These are phyloP conservation scores for Lentinula raphanica DNA, from an alignment of 768 basidiomycete species.

Conservation along the genomic window DNA sequence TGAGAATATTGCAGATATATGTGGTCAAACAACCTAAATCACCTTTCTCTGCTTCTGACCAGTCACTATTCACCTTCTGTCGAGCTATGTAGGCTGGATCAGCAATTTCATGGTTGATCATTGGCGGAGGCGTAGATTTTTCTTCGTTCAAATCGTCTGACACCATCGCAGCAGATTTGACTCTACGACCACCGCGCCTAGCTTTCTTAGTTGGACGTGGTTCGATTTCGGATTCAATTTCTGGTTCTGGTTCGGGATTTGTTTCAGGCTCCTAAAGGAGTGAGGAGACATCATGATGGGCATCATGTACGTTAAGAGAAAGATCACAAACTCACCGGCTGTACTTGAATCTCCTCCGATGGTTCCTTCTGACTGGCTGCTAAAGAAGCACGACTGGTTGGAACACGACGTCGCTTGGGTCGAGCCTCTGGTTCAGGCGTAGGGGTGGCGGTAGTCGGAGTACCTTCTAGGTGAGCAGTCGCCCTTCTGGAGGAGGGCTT, in stretches of 20 bases:
- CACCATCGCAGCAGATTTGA: slow-evolving; percentile 39
- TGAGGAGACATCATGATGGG: not conserved
- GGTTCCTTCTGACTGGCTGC: slow-evolving; percentile 16
- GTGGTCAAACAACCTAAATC: slow-evolving; percentile 14
- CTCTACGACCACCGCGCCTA: slow-evolving; percentile 33
- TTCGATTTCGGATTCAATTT: slow-evolving; percentile 23
- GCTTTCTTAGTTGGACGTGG: slow-evolving; percentile 33
- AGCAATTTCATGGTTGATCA: slow-evolving; percentile 9
- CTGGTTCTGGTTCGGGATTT: not conserved
- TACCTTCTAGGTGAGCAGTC: slow-evolving; percentile 42
- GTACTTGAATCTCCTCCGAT: not conserved
- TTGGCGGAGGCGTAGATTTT: slow-evolving; percentile 18
- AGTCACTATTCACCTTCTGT: slow-evolving; percentile 29
- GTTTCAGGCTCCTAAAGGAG: slow-evolving; percentile 13
- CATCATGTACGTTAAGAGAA: not conserved
- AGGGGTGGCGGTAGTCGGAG: slow-evolving; percentile 50
- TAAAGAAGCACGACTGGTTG: slow-evolving; percentile 20
- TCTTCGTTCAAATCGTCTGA: slow-evolving; percentile 22
- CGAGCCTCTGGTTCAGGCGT: slow-evolving; percentile 63
- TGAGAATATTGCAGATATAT: not conserved
- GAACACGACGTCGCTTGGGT: slow-evolving; percentile 35
- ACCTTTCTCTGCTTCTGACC: slow-evolving; percentile 70
- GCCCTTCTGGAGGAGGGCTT: slow-evolving; percentile 31
- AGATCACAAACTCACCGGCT: not conserved
- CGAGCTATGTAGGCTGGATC: slow-evolving; percentile 23